Percentiles rank a stretch among this genome's conserved stretches.
phyloP scores from a whole-genome alignment of 2,329 filamentous ascomycete species.

The Fusarium compactum region DNA sequence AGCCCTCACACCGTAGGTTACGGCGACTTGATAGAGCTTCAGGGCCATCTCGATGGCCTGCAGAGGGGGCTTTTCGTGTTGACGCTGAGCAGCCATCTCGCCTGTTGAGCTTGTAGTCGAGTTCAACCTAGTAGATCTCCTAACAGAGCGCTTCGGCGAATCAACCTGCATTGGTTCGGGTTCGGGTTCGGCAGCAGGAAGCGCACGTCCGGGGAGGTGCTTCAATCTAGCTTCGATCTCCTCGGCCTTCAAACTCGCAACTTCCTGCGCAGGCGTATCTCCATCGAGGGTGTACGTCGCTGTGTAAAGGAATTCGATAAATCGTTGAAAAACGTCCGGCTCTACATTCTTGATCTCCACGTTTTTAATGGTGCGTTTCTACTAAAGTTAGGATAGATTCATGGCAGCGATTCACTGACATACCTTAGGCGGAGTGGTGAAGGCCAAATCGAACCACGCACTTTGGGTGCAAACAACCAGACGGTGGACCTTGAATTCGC shows the following conservation, averaged over 20 bases:
- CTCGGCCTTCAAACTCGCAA: background rate
- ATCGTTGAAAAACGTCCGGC: slow-evolving; percentile 42
- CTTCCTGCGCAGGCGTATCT: background rate
- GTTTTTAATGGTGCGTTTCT: slow-evolving; percentile 2
- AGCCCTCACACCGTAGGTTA: slow-evolving; percentile 51
- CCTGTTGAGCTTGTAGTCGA: background rate
- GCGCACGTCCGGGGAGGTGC: slow-evolving; percentile 4
- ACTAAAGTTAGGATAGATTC: background rate
- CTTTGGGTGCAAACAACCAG: slow-evolving; percentile 54
- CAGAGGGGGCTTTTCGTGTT: background rate
- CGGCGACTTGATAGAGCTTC: slow-evolving; percentile 52
- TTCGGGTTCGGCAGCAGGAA: background rate
- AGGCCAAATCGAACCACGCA: slow-evolving; percentile 48
- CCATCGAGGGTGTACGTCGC: slow-evolving; percentile 38
- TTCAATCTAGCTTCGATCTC: slow-evolving; percentile 23
- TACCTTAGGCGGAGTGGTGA: slow-evolving; percentile 46
- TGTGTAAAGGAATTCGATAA: slow-evolving; percentile 52
- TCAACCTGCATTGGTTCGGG: background rate
- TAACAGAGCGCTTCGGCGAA: background rate
- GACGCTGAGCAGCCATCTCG: background rate
- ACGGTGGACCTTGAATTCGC: slow-evolving; percentile 51
- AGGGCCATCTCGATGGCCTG: slow-evolving; percentile 26
- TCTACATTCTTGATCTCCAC: slow-evolving; percentile 50
- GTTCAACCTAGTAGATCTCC: slow-evolving; percentile 18
- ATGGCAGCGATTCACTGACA: background rate